Evolutionary conservation across 352 stramenopile species (phyloP).

Genomic region (Plasmopara viticola): DNA sequence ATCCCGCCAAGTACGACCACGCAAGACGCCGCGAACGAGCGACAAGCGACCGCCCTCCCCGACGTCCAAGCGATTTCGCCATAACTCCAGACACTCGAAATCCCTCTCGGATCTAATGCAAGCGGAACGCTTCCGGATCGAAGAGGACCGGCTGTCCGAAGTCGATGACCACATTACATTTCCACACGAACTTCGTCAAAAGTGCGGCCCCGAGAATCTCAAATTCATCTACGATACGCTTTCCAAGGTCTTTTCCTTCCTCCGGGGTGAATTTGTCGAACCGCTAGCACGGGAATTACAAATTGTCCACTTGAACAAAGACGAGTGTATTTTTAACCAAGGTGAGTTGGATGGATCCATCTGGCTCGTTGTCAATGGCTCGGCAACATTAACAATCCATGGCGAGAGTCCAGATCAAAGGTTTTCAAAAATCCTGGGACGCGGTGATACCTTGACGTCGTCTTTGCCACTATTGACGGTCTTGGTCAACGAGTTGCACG

Average conservation of each 20-base stretch:
- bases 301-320: constrained; percentile 42
- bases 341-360: constrained; percentile 70
- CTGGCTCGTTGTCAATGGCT: constrained; percentile 56
- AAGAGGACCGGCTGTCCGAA: constrained; percentile 56
- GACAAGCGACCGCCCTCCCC: constrained; percentile 48
- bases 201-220: constrained; percentile 63
- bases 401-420: constrained; percentile 24
- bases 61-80: constrained; percentile 63
- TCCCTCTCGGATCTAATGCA: constrained; percentile 66
- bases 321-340: constrained; percentile 49
- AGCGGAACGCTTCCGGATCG: constrained; percentile 50
- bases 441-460: constrained; percentile 69
- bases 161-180: constrained; percentile 64
- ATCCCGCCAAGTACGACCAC: constrained; percentile 67
- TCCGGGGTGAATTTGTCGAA: constrained; percentile 61
- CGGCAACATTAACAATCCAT: constrained; percentile 55
- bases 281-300: constrained; percentile 50
- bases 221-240: constrained; percentile 78
- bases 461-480: constrained; percentile 57
- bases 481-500: constrained; percentile 38
- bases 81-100: constrained; percentile 52
- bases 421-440: constrained; percentile 47
- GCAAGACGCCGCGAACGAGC: constrained; percentile 28
- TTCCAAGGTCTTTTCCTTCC: constrained; percentile 75
- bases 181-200: constrained; percentile 44